Evolutionary conservation across 805 yeast genomes (phyloP), one percentile per base, ranked within the genome.

Genomic region (Metschnikowia amazonensis): DNA sequence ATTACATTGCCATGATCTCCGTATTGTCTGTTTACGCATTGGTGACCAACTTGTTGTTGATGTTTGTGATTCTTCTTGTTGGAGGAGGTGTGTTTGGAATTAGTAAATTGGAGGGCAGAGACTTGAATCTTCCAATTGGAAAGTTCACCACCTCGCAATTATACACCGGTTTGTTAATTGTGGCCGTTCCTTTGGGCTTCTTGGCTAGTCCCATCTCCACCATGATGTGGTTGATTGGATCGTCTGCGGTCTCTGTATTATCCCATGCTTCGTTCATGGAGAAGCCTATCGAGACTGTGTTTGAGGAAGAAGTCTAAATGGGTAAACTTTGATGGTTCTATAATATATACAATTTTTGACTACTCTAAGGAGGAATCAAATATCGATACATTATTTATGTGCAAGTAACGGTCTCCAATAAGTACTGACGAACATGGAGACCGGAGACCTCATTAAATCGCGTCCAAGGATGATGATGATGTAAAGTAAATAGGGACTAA

Each of bases 211-310:
- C 98, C 23, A 74, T 94, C 51, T 79, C 92, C 43, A 86, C 97
- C 4, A 65, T 94, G 65, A 75, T 94, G 73, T 94, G 98, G 98
- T 78, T 92, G 56, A 77, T 86, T 56, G 94, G 96, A 56, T 86
- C 95, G 13, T 83, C 94, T 32, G 84, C 84, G 23, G 84, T 84
- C 39, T 65, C 85, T 30, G 86, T 92, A 33, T 69, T 89, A 38
- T 77, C 89, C 3, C 99, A 94, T 66, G 99, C 97, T 37, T 74
- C 90, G 3, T 72, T 92, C 51, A 75, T 94, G 79, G 98, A 94
- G 62, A 94, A 92, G 69, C 99, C 99, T 17, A 83, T 90, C 49
- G 98, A 94, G 70, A 82, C 92, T 31, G 90, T 92, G 16, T 94
- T 92, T 62, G 94, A 89, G 61, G 97, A 89, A 63, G 88, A 85